Evolutionary conservation across 208 protist species (phyloP), one percentile per base, ranked within the genome.

Genomic region (Wallacemonas sp.): DNA sequence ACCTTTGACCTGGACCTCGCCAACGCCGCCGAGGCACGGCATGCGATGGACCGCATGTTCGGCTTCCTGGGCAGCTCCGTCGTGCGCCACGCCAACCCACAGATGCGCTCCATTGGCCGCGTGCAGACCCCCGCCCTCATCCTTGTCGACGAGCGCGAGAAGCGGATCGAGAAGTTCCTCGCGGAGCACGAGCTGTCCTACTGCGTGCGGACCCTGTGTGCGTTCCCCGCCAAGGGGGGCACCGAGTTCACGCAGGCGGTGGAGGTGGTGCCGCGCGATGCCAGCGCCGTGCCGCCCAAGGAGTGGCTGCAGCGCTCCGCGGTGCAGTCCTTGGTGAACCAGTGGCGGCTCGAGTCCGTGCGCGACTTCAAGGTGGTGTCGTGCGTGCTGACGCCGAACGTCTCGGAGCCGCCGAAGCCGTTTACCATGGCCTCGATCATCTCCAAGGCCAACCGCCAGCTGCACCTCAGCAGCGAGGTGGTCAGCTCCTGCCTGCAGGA

Each of bases 1-100:
- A 42, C 80, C 14, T 94, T 91, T 41, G 92, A 97, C 66, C 80
- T 89, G 49, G 81, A 94, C 52, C 79, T 97, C 63, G 89, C 89
- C 16, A 90, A 87, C 72, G 89, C 89, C 11, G 92, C 92, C 8
- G 87, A 95, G 74, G 87, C 92, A 26, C 85, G 92, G 36, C 92
- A 97, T 63, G 87, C 87, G 32, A 93, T 97, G 87, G 92, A 97
- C 72, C 80, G 89, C 62, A 90, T 94, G 31, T 95, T 97, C 66
- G 92, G 92, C 31, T 97, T 97, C 74, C 74, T 95, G n/a, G 92
- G 89, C 50, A 95, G 89, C 76, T 90, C 83, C 31, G 86, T 94
- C 10, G 86, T 97, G 71, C 86, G 91, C 65, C 83, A 86, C 65
- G 86, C 84, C 42, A 93, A 97, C 80, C 67, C 86, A 38, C 79